A percentile compares a stretch with the other conserved stretches of the same genome.
phyloP scores from a whole-genome alignment of 768 basidiomycete genomes.

The Tubosaeta sp. region DNA sequence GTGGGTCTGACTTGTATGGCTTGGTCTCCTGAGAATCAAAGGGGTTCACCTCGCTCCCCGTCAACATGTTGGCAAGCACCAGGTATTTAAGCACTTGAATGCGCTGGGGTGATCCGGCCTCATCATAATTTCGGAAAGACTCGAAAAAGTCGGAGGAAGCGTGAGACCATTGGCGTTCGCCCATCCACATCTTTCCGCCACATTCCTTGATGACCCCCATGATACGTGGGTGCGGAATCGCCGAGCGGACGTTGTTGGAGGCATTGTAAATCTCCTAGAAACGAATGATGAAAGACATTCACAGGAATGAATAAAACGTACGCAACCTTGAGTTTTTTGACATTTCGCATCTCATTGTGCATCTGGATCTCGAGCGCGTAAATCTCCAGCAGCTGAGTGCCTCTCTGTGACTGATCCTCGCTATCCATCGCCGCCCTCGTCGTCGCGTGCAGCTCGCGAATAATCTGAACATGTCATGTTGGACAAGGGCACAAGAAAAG shows the following conservation, averaged over 20 bases:
- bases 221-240: slow-evolving; percentile 96
- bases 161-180: slow-evolving; percentile 97
- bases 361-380: slow-evolving; percentile 99
- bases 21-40: slow-evolving; percentile 99
- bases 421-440: slow-evolving; percentile 59
- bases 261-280: slow-evolving; percentile 96
- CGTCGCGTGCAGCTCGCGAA: slow-evolving; percentile 69
- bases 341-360: slow-evolving; percentile 95
- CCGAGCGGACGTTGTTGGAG: slow-evolving; percentile 85
- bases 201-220: slow-evolving; percentile 99
- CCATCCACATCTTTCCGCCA: slow-evolving; percentile 99
- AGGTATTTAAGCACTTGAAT: slow-evolving; percentile 99
- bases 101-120: slow-evolving; percentile 92
- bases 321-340: slow-evolving; percentile 88
- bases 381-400: slow-evolving; percentile 92
- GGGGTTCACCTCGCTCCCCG: slow-evolving; percentile 96
- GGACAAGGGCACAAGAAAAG: neutral
- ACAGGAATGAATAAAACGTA: neutral
- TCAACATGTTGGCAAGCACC: slow-evolving; percentile 96
- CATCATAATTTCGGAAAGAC: slow-evolving; percentile 97
- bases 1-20: slow-evolving; percentile 91
- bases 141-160: slow-evolving; percentile 99
- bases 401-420: slow-evolving; percentile 86
- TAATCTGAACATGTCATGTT: slow-evolving; percentile 44
- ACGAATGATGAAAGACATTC: neutral